Base-by-base conservation (phyloP, 1,284 basidiomycete genomes). In the Porogramme epimiltina region DNA sequence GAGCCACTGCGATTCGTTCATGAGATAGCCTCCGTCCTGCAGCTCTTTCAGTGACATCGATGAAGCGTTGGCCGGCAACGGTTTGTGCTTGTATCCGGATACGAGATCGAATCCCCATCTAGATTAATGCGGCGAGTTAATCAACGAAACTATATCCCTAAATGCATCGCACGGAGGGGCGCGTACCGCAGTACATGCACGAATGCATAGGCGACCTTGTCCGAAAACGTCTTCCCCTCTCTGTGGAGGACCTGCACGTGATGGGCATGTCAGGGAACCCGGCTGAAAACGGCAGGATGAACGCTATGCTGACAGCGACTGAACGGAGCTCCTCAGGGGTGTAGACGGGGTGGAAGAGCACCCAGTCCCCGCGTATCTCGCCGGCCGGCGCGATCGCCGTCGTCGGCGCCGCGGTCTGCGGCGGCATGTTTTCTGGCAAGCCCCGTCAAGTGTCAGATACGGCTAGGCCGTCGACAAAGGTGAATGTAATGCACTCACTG, bases 341-440 rank as follows among this genome's bases (percentile, higher is more conserved):
- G 66, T 93, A 93, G 0, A 92, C 91, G 0, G 90, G 90, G 63
- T 93, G 89, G 65, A 91, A 90, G 0, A 92, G 71, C 9, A 92
- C 87, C 87, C 89, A 93, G 63, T 90, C 89, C 2, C 88, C 88
- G 25, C 75, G 80, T 46, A 88, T 51, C 10, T 54, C 53, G 13
- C 50, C 57, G 2, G 42, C 36, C 5, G 52, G 39, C 6, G 55
- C 51, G 15, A 47, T 28, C 13, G 26, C 40, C 31, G 45, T 13
- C 10, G 16, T n/a, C 9, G 34, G 34, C 6, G 34, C 20, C 31
- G 47, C 19, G 38, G 44, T 24, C 13, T 51, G 46, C 4, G 54
- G 42, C 3, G 50, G 45, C 4, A 59, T 24, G 39, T 61, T 63
- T 54, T 63, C 63, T 64, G 51, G 37, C 39, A 34, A 43, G 49